Percentiles rank a stretch among this genome's conserved stretches.
phyloP scores from a whole-genome alignment of 805 yeast species.

The Hanseniaspora pseudoguilliermondii region DNA sequence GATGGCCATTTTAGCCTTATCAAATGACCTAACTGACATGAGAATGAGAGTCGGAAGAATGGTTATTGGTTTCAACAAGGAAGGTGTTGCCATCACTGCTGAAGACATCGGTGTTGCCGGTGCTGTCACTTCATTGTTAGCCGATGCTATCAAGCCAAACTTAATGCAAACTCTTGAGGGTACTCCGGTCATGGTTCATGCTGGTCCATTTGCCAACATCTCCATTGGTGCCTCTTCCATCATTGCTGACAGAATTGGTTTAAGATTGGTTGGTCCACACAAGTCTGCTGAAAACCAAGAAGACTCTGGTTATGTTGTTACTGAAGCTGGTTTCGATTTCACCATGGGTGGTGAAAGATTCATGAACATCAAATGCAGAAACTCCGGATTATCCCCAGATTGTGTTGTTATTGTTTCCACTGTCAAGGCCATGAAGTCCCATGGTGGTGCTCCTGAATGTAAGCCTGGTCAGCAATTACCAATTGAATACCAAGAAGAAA shows the following conservation, averaged over 20 bases:
- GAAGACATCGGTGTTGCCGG: conserved; percentile 95
- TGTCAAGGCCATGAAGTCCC: conserved; percentile 89
- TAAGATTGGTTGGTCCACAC: conserved; percentile 70
- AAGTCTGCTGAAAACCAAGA: conserved; percentile 23
- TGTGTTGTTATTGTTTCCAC: conserved; percentile 91
- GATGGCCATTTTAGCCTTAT: conserved; percentile 88
- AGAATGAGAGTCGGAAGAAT: conserved; percentile 76
- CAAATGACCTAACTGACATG: conserved; percentile 68
- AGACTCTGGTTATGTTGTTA: conserved; percentile 74
- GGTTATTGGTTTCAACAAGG: conserved; percentile 69
- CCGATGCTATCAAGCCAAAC: conserved; percentile 93
- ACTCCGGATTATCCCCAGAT: conserved; percentile 79
- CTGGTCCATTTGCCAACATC: conserved; percentile 96
- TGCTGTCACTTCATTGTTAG: conserved; percentile 84
- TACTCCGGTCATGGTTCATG: conserved; percentile 93
- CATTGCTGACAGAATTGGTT: conserved; percentile 82
- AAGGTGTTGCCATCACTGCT: conserved; percentile 76
- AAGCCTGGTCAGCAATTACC: conserved; percentile 87
- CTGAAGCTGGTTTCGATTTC: conserved; percentile 97
- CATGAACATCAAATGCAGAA: conserved; percentile 87
- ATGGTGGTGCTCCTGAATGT: conserved; percentile 95
- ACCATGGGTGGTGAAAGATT: conserved; percentile 99
- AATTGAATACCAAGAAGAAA: conserved; percentile 64
- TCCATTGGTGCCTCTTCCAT: conserved; percentile 95
- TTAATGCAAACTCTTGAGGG: conserved; percentile 96